Evolutionary conservation across 768 basidiomycete genomes (phyloP).

Genomic region (Melanogaster broomeanus): DNA sequence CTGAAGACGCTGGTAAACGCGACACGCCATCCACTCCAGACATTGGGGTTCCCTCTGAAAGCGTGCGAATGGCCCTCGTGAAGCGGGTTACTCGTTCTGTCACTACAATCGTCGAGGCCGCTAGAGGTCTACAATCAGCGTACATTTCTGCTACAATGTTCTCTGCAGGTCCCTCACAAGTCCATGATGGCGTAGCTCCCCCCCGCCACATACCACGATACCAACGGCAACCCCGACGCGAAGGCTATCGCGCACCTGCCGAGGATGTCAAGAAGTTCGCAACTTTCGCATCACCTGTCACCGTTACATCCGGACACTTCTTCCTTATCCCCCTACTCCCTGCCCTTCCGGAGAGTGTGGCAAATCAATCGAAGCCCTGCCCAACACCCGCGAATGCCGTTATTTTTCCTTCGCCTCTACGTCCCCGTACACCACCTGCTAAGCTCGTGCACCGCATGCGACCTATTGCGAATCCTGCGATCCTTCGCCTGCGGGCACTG

Average conservation of each 20-base stretch:
- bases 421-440: conserved; percentile 35
- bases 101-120: conserved; percentile 48
- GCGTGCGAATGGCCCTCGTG: conserved; percentile 14
- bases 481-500: conserved; percentile 60
- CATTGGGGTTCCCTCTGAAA: not conserved
- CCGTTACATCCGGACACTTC: conserved; percentile 23
- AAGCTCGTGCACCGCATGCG: conserved; percentile 48
- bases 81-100: conserved; percentile 39
- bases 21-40: conserved; percentile 2
- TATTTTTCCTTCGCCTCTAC: conserved; percentile 43
- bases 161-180: conserved; percentile 36
- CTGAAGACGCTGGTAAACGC: conserved; percentile 22
- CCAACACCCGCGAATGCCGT: conserved; percentile 39
- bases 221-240: conserved; percentile 24
- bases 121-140: conserved; percentile 56
- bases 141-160: conserved; percentile 58
- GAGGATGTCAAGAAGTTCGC: conserved; percentile 47
- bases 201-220: conserved; percentile 7
- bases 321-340: conserved; percentile 45
- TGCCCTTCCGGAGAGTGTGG: conserved; percentile 31
- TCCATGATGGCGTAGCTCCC: conserved; percentile 14
- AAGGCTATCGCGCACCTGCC: conserved; percentile 46
- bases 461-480: conserved; percentile 60
- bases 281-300: conserved; percentile 11
- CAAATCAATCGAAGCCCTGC: conserved; percentile 21